Conservation (phyloP, 2,329 filamentous ascomycete genomes). For the Fusarium subglutinans region DNA sequence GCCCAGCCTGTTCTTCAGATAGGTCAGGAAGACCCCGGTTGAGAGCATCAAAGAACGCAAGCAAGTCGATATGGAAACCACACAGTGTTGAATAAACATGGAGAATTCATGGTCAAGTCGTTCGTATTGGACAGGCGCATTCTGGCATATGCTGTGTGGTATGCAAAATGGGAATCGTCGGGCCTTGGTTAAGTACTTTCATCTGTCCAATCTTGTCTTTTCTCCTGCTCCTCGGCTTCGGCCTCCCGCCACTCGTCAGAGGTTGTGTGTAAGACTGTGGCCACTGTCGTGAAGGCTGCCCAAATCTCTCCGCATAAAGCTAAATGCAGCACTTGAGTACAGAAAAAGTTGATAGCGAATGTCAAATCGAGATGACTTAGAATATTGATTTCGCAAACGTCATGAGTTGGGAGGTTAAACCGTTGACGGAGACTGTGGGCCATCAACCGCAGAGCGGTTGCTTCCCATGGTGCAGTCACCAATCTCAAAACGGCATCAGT, state of each 20-base stretch:
- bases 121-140: not conserved
- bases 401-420: conserved; percentile 49
- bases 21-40: not conserved
- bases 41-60: not conserved
- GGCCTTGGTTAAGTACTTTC: not conserved
- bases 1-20: not conserved
- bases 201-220: conserved; percentile 9
- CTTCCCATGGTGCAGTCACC: conserved; percentile 58
- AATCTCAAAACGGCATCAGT: conserved; percentile 55
- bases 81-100: not conserved
- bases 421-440: conserved; percentile 54
- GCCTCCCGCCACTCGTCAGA: conserved; percentile 30
- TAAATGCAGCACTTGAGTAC: conserved; percentile 55
- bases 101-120: not conserved
- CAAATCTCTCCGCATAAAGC: conserved; percentile 25
- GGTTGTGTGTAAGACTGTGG: conserved; percentile 24
- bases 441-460: conserved; percentile 55
- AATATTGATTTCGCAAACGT: conserved; percentile 52
- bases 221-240: conserved; percentile 27
- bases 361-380: conserved; percentile 52
- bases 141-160: not conserved
- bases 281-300: conserved; percentile 21
- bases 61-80: not conserved
- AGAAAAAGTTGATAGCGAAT: conserved; percentile 56
- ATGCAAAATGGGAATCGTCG: not conserved